Evolutionary conservation across 495 filamentous ascomycete species (phyloP).

Genomic region (Daldinia loculata): DNA sequence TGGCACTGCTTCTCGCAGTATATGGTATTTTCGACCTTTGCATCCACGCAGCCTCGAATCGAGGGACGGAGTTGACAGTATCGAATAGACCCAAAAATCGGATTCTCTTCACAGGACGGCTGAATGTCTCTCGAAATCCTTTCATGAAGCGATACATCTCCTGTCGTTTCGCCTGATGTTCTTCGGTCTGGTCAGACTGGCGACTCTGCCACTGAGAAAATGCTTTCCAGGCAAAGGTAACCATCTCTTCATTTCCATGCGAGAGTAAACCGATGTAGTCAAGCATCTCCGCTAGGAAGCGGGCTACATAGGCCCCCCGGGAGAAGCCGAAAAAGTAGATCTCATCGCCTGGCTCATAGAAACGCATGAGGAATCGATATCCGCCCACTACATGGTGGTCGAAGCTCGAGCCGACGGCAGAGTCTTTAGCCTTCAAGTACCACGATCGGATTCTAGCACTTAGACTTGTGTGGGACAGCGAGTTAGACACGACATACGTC

Average conservation of each 20-base stretch:
- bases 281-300: conserved; percentile 88
- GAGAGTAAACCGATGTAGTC: conserved; percentile 82
- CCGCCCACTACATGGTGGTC: conserved; percentile 84
- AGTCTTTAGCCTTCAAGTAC: conserved; percentile 85
- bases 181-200: conserved; percentile 62
- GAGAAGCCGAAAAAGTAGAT: conserved; percentile 88
- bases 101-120: conserved; percentile 77
- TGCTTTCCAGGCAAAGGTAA: conserved; percentile 86
- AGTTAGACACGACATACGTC: conserved; percentile 78
- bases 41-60: conserved; percentile 88
- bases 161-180: conserved; percentile 61
- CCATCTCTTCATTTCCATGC: conserved; percentile 88
- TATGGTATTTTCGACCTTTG: conserved; percentile 83
- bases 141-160: conserved; percentile 80
- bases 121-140: conserved; percentile 86
- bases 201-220: conserved; percentile 86
- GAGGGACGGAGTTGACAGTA: conserved; percentile 83
- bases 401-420: conserved; percentile 83
- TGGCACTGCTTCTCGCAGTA: conserved; percentile 78
- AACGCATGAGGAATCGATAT: conserved; percentile 89
- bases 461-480: conserved; percentile 70
- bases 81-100: conserved; percentile 76
- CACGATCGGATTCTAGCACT: conserved; percentile 74
- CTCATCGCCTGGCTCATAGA: conserved; percentile 80
- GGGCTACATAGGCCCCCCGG: conserved; percentile 85